Base-by-base conservation (phyloP, 805 yeast species). In the Isabelozyma heimii region DNA sequence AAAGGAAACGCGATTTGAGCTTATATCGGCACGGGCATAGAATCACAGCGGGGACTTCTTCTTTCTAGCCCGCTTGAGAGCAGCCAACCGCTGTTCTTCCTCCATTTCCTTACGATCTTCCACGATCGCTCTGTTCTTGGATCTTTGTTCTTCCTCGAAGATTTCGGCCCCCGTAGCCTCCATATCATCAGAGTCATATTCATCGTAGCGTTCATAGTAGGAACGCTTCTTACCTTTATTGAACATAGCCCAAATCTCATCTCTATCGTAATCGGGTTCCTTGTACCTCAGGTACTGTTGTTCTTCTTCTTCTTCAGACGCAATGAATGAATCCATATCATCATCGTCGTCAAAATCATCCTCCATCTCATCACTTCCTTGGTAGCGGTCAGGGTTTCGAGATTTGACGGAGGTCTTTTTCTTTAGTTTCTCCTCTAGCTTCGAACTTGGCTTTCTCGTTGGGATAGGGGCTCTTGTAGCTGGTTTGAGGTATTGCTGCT, bases 141-240 rank as follows among this genome's bases (percentile, higher is more conserved):
- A 85, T 33, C 79, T 60, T 52, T 73, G 80, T 66, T 92, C 99
- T 60, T 92, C 99, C 48, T 82, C 88, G 40, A 90, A 70, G 20
- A 94, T 82, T 53, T 92, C 97, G 26, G 84, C 84, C 26, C 97
- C 97, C 1, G 94, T 86, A 2, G 97, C 97, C 62, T 92, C 98
- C 97, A 94, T 92, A 59, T 89, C 90, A 49, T 78, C 84, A 30
- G 79, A 80, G 7, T 70, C 70, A 46, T 65, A 63, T 39, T 60
- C 65, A 51, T 79, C 77, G 47, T 76, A 80, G 37, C 68, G 66
- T 26, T 71, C 62, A 52, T 73, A 76, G 40, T 74, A 66, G 0
- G 71, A 57, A 42, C 89, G 72, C 47, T 77, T 73, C 50, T 76
- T 76, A 3, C 91, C 89, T 49, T 80, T 76, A 60, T 83, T 85